A percentile compares a stretch with the other conserved stretches of the same genome.
Conservation (phyloP, 2,329 filamentous ascomycete genomes). For the Raffaelea arxii region DNA sequence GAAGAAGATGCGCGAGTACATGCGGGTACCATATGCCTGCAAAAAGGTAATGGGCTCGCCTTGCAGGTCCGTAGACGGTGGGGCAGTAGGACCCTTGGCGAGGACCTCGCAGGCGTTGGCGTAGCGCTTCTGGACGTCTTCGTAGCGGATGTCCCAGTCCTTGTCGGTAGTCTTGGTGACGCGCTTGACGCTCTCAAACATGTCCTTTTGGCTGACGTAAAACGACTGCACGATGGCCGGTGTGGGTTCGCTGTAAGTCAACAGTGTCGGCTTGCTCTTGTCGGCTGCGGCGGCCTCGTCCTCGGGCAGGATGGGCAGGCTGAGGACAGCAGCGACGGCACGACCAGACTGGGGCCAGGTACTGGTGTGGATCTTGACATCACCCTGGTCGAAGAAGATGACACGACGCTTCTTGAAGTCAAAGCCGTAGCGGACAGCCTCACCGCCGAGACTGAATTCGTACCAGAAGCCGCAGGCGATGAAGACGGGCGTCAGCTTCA, state of each 20-base stretch:
- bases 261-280: slow-evolving; percentile 23
- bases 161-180: slow-evolving; percentile 43
- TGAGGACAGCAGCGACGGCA: slow-evolving; percentile 40
- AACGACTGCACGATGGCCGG: slow-evolving; percentile 31
- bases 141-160: slow-evolving; percentile 48
- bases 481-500: slow-evolving; percentile 32
- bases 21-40: too few relatives aligned
- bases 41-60: slow-evolving; percentile 23
- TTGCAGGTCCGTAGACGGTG: slow-evolving; percentile 30
- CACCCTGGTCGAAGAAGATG: slow-evolving; percentile 45
- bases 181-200: slow-evolving; percentile 48
- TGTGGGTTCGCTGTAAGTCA: slow-evolving; percentile 40
- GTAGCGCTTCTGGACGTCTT: slow-evolving; percentile 35
- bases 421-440: slow-evolving; percentile 32
- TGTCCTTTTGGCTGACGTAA: slow-evolving; percentile 49
- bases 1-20: slow-evolving; percentile 49
- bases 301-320: slow-evolving; percentile 30
- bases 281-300: slow-evolving; percentile 25
- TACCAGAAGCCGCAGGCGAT: slow-evolving; percentile 43
- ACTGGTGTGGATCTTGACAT: slow-evolving; percentile 41
- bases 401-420: slow-evolving; percentile 33
- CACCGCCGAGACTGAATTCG: slow-evolving; percentile 33
- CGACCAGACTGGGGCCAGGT: slow-evolving; percentile 48
- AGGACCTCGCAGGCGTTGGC: slow-evolving; percentile 34
- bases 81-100: slow-evolving; percentile 32